Base-by-base conservation (phyloP, 1,139 yeast genomes). In the Sugiyamaella paludigena region DNA sequence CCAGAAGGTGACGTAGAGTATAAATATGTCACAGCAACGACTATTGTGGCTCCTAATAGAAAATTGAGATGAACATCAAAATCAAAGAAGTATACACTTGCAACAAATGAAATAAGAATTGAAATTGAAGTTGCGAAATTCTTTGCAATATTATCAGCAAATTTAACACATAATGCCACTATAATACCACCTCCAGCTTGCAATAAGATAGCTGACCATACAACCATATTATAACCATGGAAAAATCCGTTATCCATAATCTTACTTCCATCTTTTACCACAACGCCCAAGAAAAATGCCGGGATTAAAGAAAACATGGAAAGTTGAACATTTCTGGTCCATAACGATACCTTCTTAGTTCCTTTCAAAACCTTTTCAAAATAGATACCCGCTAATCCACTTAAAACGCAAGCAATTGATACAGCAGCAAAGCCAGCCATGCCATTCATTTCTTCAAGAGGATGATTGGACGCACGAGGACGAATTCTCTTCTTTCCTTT, bases 111-210 rank as follows among this genome's bases (percentile, higher is more conserved):
- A 15, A 72, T 60, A 41, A 71, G 60, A 49, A 71, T 71, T 2
- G 74, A 69, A 41, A 71, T 65, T 9, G 73, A 67, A 2, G 75
- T 71, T 4, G 75, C 74, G 57, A 71, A 71, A 62, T 71, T 71
- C 58, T 71, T 71, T 44, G 72, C 71, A 50, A 71, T 71, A 55
- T 70, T 71, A 59, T 71, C 75, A 27, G 75, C 75, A 51, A 65
- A 71, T 51, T 71, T 72, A 50, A 71, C 75, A 48, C 73, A 71
- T 31, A 71, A 54, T 4, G 75, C 75, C 4, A 71, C 75, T 26
- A 71, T 59, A 42, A 71, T 67, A 4, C 75, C 75, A n/a, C 75
- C 75, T 37, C 66, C 49, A 4, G 75, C 75, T 53, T 71, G 75
- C 31, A 70, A 60, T 13, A 66, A 50, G 39, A 71, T 69, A 33